Base-by-base conservation (phyloP, 805 yeast species). In the Sugiyamaella floridensis region DNA sequence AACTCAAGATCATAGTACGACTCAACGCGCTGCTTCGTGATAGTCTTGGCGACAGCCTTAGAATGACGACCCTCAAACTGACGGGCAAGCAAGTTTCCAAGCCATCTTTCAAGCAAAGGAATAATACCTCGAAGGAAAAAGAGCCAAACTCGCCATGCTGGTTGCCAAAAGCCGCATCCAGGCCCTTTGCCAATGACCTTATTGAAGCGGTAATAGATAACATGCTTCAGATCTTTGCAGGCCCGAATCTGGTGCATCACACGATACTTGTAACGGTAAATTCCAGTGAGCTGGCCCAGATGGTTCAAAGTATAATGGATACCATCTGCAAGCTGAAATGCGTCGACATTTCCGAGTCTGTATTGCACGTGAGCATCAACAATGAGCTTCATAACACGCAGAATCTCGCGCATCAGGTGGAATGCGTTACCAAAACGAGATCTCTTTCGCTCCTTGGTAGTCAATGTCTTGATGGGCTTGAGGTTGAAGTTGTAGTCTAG, bases 91-190 rank as follows among this genome's bases (percentile, higher is more conserved):
- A 93, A 72, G 60, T 93, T 93, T 1, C 96, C 96, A 29, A 93
- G 72, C 99, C 99, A 93, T 67, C 97, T 75, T 68, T 93, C 99
- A 15, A 93, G 71, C 49, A 93, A 68, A 0, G 99, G 99, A 20
- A 89, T 84, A 15, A 83, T 83, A 16, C 99, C 99, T 60, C 99
- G 76, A 71, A 93, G 69, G 68, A 92, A 92, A 50, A 82, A 86
- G 1, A 93, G 73, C 99, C 99, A 93, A 1, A 90, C 92, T 60
- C 97, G 74, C 99, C 98, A 93, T 0, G 97, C 87, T 0, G 99
- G 99, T 64, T 93, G 98, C 99, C 99, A 93, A 67, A 93, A 86
- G 1, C 99, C 99, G 72, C 96, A 87, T 0, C 99, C 99, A 1
- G 99, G 98, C 1, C 99, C 99, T 64, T 92, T 93, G 0, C 97